These are phyloP conservation scores for Crithidia acanthocephali DNA, from an alignment of 208 protist species.

Conservation along the genomic window DNA sequence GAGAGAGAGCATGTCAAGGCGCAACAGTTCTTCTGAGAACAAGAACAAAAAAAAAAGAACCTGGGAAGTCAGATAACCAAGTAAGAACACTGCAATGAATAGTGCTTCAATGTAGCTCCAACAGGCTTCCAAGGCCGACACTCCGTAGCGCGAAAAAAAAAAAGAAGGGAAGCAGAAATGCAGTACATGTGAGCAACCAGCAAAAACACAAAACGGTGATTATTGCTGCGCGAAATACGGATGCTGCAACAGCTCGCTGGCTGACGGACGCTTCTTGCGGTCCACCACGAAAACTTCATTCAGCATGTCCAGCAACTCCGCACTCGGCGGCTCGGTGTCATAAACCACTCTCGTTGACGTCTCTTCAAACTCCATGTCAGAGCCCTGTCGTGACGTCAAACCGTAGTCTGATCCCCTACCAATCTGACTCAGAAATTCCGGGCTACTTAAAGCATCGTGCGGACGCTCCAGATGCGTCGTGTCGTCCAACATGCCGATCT, in stretches of 20 bases:
- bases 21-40: neutral
- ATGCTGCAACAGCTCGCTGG: slow-evolving; percentile 58
- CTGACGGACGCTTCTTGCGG: slow-evolving; percentile 48
- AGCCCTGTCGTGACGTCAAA: no score
- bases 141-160: slow-evolving; percentile 2
- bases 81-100: neutral
- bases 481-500: slow-evolving; percentile 58
- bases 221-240: slow-evolving; percentile 3
- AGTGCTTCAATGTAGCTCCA: neutral
- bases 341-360: neutral
- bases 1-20: neutral
- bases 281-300: slow-evolving; percentile 51
- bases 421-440: no score
- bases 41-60: neutral
- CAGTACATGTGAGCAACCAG: neutral
- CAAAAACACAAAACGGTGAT: neutral
- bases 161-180: neutral
- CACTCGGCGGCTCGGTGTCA: slow-evolving; percentile 1
- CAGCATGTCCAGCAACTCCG: slow-evolving; percentile 47
- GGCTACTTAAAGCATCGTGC: slow-evolving; percentile 25
- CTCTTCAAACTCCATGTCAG: no score
- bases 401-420: no score
- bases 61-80: neutral
- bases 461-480: slow-evolving; percentile 35
- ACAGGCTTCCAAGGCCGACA: neutral